phyloP scores from a whole-genome alignment of 768 basidiomycete species.

The Amanita molliuscula region DNA sequence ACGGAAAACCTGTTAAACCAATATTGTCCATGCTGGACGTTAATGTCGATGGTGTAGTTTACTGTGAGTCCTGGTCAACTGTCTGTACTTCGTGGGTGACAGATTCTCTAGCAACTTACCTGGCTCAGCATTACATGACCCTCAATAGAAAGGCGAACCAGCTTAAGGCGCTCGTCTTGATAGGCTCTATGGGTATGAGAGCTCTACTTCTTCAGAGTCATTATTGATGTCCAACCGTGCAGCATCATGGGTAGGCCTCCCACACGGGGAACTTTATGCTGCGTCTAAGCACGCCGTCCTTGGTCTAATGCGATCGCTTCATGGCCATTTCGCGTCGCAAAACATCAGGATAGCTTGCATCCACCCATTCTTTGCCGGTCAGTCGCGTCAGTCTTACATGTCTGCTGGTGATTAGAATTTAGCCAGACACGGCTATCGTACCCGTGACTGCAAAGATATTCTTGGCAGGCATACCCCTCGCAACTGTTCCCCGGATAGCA shows the following conservation, averaged over 20 bases:
- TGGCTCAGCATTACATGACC: slow-evolving; percentile 41
- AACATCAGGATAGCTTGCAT: slow-evolving; percentile 36
- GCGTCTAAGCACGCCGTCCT: slow-evolving; percentile 46
- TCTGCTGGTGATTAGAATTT: not conserved
- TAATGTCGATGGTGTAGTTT: slow-evolving; percentile 36
- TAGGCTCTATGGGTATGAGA: slow-evolving; percentile 42
- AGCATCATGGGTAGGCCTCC: slow-evolving; percentile 43
- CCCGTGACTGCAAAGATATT: slow-evolving; percentile 26
- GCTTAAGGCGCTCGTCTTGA: slow-evolving; percentile 40
- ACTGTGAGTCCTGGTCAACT: slow-evolving; percentile 26
- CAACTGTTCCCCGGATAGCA: slow-evolving; percentile 36
- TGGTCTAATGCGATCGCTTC: slow-evolving; percentile 40
- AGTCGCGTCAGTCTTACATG: slow-evolving; percentile 3
- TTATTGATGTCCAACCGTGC: not conserved
- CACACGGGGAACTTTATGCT: slow-evolving; percentile 32
- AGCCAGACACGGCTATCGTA: slow-evolving; percentile 37
- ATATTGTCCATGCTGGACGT: slow-evolving; percentile 34
- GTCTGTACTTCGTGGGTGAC: not conserved
- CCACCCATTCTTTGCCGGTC: slow-evolving; percentile 47
- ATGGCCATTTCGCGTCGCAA: slow-evolving; percentile 21
- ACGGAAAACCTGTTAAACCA: slow-evolving; percentile 36
- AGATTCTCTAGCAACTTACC: slow-evolving; percentile 27
- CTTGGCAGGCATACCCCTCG: slow-evolving; percentile 38
- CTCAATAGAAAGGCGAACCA: slow-evolving; percentile 23
- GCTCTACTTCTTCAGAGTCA: not conserved